Evolutionary conservation across 768 basidiomycete genomes (phyloP).

Genomic region (Leucocoprinus leucothites): DNA sequence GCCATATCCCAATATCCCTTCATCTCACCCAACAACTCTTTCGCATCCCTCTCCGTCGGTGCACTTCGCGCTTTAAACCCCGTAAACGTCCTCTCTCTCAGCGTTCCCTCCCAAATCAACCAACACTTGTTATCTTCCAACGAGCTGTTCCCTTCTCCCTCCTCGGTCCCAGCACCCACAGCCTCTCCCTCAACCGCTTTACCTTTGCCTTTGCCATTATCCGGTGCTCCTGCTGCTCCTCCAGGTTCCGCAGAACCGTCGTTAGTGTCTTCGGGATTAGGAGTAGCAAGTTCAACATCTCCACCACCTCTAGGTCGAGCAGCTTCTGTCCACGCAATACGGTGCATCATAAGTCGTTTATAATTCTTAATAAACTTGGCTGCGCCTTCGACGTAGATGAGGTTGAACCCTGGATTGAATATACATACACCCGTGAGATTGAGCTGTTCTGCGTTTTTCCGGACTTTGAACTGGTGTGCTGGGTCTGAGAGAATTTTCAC

Average conservation of each 20-base stretch:
- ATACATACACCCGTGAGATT: constrained; percentile 86
- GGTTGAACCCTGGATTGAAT: constrained; percentile 83
- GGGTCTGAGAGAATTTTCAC: constrained; percentile 88
- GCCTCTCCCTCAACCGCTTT: constrained; percentile 23
- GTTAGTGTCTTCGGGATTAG: constrained; percentile 30
- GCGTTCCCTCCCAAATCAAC: constrained; percentile 89
- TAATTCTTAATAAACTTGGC: constrained; percentile 83
- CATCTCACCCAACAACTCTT: constrained; percentile 79
- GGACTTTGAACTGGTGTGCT: constrained; percentile 92
- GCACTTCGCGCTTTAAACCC: constrained; percentile 79
- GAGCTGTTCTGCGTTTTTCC: constrained; percentile 93
- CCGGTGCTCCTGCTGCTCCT: not conserved
- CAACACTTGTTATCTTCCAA: constrained; percentile 87
- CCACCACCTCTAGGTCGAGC: constrained; percentile 75
- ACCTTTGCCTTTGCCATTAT: constrained; percentile 28
- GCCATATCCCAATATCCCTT: constrained; percentile 94
- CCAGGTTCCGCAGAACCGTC: constrained; percentile 18
- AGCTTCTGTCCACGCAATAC: constrained; percentile 93
- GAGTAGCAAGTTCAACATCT: constrained; percentile 64
- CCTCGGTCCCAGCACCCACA: constrained; percentile 27
- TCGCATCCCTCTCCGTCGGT: constrained; percentile 81
- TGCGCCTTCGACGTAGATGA: constrained; percentile 94
- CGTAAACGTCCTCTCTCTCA: constrained; percentile 80
- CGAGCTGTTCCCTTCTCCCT: constrained; percentile 30
- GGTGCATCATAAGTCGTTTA: constrained; percentile 79